Evolutionary conservation across 495 filamentous ascomycete species (phyloP), one percentile per base, ranked within the genome.

Genomic region (Cenococcum geophilum): DNA sequence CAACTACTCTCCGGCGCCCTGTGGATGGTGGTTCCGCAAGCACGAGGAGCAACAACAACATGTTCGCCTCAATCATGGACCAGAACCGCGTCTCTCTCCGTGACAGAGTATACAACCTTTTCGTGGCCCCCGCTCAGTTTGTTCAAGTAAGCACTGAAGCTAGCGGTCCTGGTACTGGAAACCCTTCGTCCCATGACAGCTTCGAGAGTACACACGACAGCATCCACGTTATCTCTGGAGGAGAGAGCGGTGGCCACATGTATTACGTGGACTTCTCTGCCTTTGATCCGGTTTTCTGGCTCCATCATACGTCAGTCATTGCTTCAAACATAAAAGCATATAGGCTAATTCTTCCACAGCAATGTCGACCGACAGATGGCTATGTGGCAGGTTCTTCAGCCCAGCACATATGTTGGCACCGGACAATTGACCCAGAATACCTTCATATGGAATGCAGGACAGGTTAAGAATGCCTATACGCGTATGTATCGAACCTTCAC

Each of bases 251-350:
- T n/a, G 66, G 66, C 25, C 58, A 65, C 52, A 69, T 69, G 67
- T 66, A 59, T 48, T 66, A 66, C 47, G 40, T 69, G 40, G 63
- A 66, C 40, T 55, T 51, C 48, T 62, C 67, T 16, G 56, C 67
- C 12, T 69, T 69, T 42, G 67, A 69, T 35, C 67, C 67, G 16
- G 32, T 61, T 37, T 69, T 69, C 67, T 69, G 67, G 67, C 59
- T 69, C 37, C 67, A 69, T 55, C 67, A 69, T 32, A 16, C 14
- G 40, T 45, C 1, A 16, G 40, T 16, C 18, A 14, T 45, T 45
- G 2, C 11, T 10, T 14, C 11, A 18, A 45, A 18, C 11, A 16
- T 45, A 2, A 2, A 45, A 16, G 40, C 11, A 16, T 18, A 45
- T 4, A 18, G 1, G 40, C 40, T 45, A 10, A 45, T 10, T 4